Base-by-base conservation (phyloP, 2,329 filamentous ascomycete species). In the Pleoardoris graminearum region DNA sequence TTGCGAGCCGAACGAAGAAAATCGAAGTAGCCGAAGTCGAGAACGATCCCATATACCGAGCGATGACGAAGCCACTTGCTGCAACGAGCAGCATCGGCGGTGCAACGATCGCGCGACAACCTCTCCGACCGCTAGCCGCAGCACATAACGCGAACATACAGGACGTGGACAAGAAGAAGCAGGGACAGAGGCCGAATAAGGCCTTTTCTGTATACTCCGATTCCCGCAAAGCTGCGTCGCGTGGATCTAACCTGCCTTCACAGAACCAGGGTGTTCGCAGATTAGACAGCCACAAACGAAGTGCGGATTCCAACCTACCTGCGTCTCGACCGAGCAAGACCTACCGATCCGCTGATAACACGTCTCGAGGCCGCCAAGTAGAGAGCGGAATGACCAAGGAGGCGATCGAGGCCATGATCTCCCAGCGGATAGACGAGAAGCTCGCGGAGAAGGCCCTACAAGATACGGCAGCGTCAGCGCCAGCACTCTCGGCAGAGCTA, bases 11-110 rank as follows among this genome's bases (percentile, higher is more conserved):
- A 10, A 95, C 93, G 21, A 97, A 97, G 79, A 91, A 95, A 67
- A 97, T 97, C 62, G 93, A 97, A 72, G 88, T 96, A 10, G 87
- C 91, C 45, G 94, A 97, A 72, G 90, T 96, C 52, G 93, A 97
- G 73, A 97, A 97, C 67, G 91, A 97, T 68, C 88, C 95, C 3
- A 87, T 96, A 35, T 95, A 90, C 77, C 67, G 73, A 27, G 72
- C 70, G 16, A 68, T 69, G 45, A 69, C 71, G 39, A 69, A 72
- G 10, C 73, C 75, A n/a, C 55, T 72, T 10, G 73, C 70, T 11
- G 53, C 69, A 29, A 70, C 69, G 12, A 66, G 67, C 48, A 67
- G 62, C 57, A 57, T 73, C 38, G 51, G 64, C 12, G 74, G 73
- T 30, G 61, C 70, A 29, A 72, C 70, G 44, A 73, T 79, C 21